Evolutionary conservation across 148 eudicot species (phyloP), one percentile per base, ranked within the genome.

Genomic region (Rhododendron henanense): DNA sequence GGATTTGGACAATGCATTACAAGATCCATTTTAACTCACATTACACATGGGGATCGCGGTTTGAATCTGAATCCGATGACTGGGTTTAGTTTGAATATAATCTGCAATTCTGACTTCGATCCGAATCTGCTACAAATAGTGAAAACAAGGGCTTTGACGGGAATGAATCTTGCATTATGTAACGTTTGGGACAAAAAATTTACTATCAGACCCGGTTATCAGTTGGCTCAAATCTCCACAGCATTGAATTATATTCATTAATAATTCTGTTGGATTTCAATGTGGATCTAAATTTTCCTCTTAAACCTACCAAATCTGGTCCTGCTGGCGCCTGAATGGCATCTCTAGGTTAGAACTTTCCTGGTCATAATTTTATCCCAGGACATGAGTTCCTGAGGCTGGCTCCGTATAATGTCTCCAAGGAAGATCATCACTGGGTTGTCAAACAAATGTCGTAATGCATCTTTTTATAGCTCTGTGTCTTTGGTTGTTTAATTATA

Each of bases 401-500:
- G 81, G 61, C 7, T 78, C 33, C 23, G 14, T 8, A 44, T 41
- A 59, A 41, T 9, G 71, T 65, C 35, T 76, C 10, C 19, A 74
- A 21, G 37, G 41, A 53, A 47, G 47, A 69, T 81, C 23, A 35
- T 19, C 50, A 28, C 61, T 82, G 69, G 82, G 11, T 25, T 67
- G 74, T 67, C 47, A 48, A 67, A 10, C 6, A 28, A 53, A 69
- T 78, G 35, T 51, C 50, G 47, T 25, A 18, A 15, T 35, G 81
- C 79, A 25, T 78, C n/a, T 59, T 44, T 16, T 25, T 55, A 63
- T 67, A 2, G 41, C 77, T n/a, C 86, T 61, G 45, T 85, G 25
- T 79, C 45, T 77, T 83, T 71, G 81, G 59, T 78, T 84, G 33
- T 85, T 90, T 63, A 37, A 51, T 79, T 79, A 51, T 85, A 97